Evolutionary conservation across 345 rosid genomes (phyloP), one percentile per base, ranked within the genome.

Genomic region (Psidium friedrichsthalianum): DNA sequence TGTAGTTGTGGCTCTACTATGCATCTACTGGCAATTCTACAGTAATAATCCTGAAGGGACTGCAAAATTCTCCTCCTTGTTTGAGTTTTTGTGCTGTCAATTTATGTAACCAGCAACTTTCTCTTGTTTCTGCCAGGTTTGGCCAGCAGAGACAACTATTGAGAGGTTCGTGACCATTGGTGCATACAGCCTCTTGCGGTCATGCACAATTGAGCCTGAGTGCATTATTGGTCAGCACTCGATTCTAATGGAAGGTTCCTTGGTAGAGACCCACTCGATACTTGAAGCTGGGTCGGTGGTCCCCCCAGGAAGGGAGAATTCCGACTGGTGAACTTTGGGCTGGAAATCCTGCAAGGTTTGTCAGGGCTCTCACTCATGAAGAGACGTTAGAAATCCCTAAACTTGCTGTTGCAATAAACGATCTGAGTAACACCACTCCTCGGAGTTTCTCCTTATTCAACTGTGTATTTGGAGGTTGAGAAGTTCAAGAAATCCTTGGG

Each of bases 321-420:
- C 99, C 99, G 59, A 92, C 96, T 0, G 98, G 99, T 82, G 99
- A 97, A 84, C 96, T 96, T 74, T 97, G 99, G 99, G 98, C 98
- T 56, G 99, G 99, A 64, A 97, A 97, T 90, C 99, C 99, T 40
- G 99, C 98, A 56, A 94, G 93, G 91, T 96, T 94, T 87, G 94
- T 96, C 47, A 89, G 99, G 86, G 88, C 94, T 2, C 88, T 97
- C 86, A 94, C 99, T 76, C 96, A 96, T 53, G 99, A 95, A 89
- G 99, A 95, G 90, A 96, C 94, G 25, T 59, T 95, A 88, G 99
- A 97, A 90, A 97, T 97, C 90, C 96, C 99, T 6, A 96, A 97
- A 88, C 98, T 97, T 58, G 98, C 99, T 6, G 99, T 95, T 47
- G 99, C 99, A 82, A 93, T 97, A 51, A 94, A 93, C 76, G 98